Conservation (phyloP, 805 yeast genomes). For the Candida succiphila region DNA sequence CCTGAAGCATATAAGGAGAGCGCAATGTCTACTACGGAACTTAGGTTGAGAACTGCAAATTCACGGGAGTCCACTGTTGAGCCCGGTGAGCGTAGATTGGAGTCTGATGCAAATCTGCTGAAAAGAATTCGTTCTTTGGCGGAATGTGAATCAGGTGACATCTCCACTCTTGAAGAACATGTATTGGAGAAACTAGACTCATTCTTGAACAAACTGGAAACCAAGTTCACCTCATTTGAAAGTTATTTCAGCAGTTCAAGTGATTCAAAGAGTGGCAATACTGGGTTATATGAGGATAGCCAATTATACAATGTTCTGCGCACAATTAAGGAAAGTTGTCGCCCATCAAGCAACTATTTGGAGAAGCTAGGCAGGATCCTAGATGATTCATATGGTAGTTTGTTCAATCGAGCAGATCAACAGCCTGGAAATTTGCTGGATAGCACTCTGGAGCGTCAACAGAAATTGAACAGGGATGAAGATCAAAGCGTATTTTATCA, state of each 20-base stretch:
- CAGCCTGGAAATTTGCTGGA: background rate
- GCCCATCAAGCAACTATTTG: constrained; percentile 6
- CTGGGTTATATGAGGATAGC: constrained; percentile 1
- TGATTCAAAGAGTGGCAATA: background rate
- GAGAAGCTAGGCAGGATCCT: constrained; percentile 9
- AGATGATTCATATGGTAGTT: constrained; percentile 19
- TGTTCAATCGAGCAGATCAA: constrained; percentile 4
- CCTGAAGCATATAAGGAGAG: no score
- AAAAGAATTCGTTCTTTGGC: background rate
- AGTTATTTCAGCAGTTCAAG: constrained; percentile 9
- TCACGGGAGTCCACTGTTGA: no score
- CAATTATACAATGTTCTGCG: constrained; percentile 14
- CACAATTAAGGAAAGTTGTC: constrained; percentile 13
- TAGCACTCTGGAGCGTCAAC: background rate
- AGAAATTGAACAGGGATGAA: background rate
- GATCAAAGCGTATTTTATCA: constrained; percentile 16
- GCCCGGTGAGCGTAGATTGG: no score
- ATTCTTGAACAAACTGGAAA: constrained; percentile 18
- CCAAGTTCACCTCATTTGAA: constrained; percentile 18
- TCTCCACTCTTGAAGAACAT: constrained; percentile 14
- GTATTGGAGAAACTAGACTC: constrained; percentile 18
- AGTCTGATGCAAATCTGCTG: constrained; percentile 1
- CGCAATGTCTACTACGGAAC: no score
- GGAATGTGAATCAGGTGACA: background rate
- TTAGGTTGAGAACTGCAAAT: no score